These are phyloP conservation scores for Sphenostylis stenocarpa DNA, from an alignment of 306 rosid species.

Conservation along the genomic window DNA sequence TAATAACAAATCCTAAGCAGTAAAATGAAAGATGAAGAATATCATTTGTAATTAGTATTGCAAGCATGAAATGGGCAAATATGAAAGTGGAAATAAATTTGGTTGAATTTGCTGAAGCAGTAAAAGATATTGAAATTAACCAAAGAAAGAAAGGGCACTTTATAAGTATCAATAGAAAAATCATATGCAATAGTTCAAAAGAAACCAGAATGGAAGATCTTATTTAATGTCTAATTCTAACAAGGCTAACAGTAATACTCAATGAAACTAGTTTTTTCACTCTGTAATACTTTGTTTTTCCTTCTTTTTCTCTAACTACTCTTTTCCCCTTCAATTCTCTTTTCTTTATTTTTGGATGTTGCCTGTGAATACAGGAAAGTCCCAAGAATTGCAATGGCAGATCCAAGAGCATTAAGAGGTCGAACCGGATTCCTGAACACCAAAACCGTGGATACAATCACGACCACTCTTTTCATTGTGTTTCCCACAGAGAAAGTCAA, in stretches of 20 bases:
- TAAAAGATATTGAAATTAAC: not conserved
- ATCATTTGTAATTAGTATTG: not conserved
- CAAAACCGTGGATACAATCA: conserved; percentile 74
- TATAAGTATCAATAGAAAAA: conserved; percentile 17
- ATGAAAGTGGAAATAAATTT: not conserved
- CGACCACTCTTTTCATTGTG: conserved; percentile 97
- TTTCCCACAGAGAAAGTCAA: conserved; percentile 91
- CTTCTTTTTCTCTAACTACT: conserved; percentile 44
- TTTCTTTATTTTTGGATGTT: conserved; percentile 50
- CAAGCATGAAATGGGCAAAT: not conserved
- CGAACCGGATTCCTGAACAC: conserved; percentile 89
- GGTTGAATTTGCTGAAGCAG: conserved; percentile 5
- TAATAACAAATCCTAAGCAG: not conserved
- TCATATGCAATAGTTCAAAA: conserved; percentile 25
- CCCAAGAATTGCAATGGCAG: conserved; percentile 87
- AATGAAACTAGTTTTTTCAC: conserved; percentile 17
- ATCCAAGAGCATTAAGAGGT: conserved; percentile 90
- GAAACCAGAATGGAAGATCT: conserved; percentile 31
- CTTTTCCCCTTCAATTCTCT: conserved; percentile 68
- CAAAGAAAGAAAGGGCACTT: not conserved
- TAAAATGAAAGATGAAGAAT: not conserved
- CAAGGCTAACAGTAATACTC: conserved; percentile 24
- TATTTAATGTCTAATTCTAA: conserved; percentile 17
- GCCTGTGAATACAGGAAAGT: conserved; percentile 92
- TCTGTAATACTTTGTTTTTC: conserved; percentile 2